Evolutionary conservation across 2,329 filamentous ascomycete genomes (phyloP).

Genomic region (Trichoderma oligosporum): DNA sequence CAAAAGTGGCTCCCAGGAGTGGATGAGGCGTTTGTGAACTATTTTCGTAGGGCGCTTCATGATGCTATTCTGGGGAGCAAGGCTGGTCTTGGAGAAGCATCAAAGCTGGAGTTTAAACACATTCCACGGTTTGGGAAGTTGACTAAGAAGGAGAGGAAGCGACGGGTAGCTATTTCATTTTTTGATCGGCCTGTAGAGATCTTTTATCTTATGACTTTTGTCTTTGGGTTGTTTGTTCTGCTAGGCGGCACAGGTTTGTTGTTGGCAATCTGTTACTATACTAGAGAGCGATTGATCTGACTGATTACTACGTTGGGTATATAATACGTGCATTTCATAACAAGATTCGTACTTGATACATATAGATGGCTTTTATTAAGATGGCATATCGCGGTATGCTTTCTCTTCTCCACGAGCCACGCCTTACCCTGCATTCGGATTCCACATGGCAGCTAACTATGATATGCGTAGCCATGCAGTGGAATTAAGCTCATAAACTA

Average conservation of each 20-base stretch:
- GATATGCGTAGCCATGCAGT: no score
- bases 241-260: not conserved
- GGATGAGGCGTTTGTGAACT: slow-evolving; percentile 26
- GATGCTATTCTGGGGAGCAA: slow-evolving; percentile 29
- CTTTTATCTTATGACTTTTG: slow-evolving; percentile 27
- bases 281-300: no score
- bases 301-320: no score
- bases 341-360: no score
- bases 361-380: no score
- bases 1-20: slow-evolving; percentile 28
- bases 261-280: no score
- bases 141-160: slow-evolving; percentile 26
- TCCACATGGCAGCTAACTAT: no score
- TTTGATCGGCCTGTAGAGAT: slow-evolving; percentile 26
- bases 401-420: no score
- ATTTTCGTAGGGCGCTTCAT: slow-evolving; percentile 29
- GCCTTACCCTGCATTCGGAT: no score
- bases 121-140: slow-evolving; percentile 26
- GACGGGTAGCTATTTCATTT: slow-evolving; percentile 18
- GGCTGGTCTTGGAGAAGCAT: slow-evolving; percentile 27
- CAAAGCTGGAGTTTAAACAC: slow-evolving; percentile 35
- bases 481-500: no score
- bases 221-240: slow-evolving; percentile 19
- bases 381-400: no score
- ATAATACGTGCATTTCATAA: no score